Conservation (phyloP, 305 asterid species). For the Fraxinus dipetala region DNA sequence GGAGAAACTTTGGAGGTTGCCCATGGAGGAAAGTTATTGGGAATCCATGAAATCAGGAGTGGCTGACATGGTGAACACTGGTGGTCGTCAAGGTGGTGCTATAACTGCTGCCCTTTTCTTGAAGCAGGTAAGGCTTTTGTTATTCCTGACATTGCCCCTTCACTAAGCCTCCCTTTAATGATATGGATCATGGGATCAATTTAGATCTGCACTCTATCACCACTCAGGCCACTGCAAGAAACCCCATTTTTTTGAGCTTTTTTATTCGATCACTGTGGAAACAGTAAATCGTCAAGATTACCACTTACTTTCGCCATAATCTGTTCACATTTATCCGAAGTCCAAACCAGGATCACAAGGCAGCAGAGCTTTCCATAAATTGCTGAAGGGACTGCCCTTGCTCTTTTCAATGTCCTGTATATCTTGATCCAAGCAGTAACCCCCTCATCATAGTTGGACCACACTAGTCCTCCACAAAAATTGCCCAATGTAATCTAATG, state of each 20-base stretch:
- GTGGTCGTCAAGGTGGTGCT: slow-evolving; percentile 87
- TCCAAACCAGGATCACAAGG: not conserved
- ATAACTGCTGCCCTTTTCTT: slow-evolving; percentile 93
- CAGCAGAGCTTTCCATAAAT: not conserved
- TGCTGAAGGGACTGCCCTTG: not conserved
- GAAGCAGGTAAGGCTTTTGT: slow-evolving; percentile 59
- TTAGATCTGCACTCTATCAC: not conserved
- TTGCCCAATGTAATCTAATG: not conserved
- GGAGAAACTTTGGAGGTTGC: slow-evolving; percentile 91
- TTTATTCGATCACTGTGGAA: not conserved
- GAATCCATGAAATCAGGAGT: slow-evolving; percentile 87
- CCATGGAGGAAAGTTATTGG: slow-evolving; percentile 89
- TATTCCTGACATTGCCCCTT: not conserved
- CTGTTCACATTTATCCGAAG: not conserved
- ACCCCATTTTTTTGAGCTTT: not conserved
- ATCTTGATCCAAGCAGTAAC: not conserved
- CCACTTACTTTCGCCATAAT: not conserved
- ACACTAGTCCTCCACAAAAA: not conserved
- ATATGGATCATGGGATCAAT: not conserved
- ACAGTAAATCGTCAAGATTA: not conserved
- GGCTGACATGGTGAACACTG: slow-evolving; percentile 96
- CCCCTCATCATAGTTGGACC: not conserved
- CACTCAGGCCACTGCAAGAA: not conserved
- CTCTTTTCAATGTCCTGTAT: not conserved
- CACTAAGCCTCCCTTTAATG: not conserved